Percentiles rank a stretch among this genome's conserved stretches.
Evolutionary conservation across 352 stramenopile species (phyloP).

Genomic region (Phytophthora pluvialis): DNA sequence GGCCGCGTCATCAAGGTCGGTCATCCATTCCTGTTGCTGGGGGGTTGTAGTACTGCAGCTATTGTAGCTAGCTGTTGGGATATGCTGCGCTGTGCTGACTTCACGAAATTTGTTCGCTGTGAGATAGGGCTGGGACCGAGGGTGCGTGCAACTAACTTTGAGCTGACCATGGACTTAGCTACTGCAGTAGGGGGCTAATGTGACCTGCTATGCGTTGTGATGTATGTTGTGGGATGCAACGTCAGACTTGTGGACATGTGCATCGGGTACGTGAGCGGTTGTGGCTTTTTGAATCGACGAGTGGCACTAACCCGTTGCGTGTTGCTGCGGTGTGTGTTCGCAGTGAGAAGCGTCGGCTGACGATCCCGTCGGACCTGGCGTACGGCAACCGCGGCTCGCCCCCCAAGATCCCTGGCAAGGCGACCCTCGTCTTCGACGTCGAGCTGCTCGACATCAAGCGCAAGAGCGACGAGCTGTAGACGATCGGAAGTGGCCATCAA

Average conservation of each 20-base stretch:
- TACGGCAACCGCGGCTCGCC: slow-evolving; percentile 95
- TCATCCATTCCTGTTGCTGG: slow-evolving; percentile 1
- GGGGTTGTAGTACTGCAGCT: background rate
- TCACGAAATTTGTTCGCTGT: slow-evolving; percentile 12
- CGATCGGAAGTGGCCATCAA: slow-evolving; percentile 1
- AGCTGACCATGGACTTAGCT: background rate
- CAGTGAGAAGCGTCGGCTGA: slow-evolving; percentile 89
- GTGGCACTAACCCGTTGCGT: slow-evolving; percentile 6
- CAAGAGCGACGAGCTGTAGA: slow-evolving; percentile 63
- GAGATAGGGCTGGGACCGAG: slow-evolving; percentile 81
- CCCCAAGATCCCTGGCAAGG: slow-evolving; percentile 93
- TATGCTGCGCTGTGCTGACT: background rate
- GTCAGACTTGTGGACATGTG: slow-evolving; percentile 87
- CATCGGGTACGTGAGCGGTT: slow-evolving; percentile 62
- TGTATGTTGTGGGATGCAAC: slow-evolving; percentile 18
- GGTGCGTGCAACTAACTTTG: slow-evolving; percentile 44
- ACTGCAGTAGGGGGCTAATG: background rate
- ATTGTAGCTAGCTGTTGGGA: background rate
- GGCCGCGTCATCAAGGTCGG: slow-evolving; percentile 95
- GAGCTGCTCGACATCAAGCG: slow-evolving; percentile 96
- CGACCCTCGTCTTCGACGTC: slow-evolving; percentile 97
- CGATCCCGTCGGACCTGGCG: slow-evolving; percentile 88
- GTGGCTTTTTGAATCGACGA: background rate
- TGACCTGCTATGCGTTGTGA: slow-evolving; percentile 7
- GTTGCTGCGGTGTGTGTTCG: slow-evolving; percentile 3